Base-by-base conservation (phyloP, 495 filamentous ascomycete genomes). In the Margaritispora aquatica region DNA sequence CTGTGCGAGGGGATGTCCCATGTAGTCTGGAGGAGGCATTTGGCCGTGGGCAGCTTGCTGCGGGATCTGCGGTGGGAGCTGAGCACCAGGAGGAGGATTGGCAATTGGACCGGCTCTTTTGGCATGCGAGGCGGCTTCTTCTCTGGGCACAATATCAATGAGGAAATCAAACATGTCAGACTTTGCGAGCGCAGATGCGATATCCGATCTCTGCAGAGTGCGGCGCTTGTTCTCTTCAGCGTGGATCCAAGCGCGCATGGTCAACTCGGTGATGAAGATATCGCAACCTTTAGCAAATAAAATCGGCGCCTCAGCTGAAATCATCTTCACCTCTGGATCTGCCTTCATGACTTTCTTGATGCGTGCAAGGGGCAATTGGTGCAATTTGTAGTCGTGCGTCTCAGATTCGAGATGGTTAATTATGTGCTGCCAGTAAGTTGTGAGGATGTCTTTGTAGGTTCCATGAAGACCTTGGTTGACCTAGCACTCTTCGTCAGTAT, bases 291-390 rank as follows among this genome's bases (percentile, higher is more conserved):
- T 98, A 51, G 94, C 94, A 69, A 98, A 98, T 17, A 98, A 77
- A 67, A 98, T 98, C 13, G 94, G 94, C 5, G 94, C 94, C 74
- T 98, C 94, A 21, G 94, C 94, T 11, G 92, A 96, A 53, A 98
- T 98, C 94, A 98, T 98, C 76, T 98, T 98, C 51, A 98, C 94
- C 63, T 98, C 94, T 1, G 94, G 94, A 64, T 98, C 94, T 1
- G 94, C 94, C 74, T 98, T 98, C 94, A 98, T 98, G 65, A 98
- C 94, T 71, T 98, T 98, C 80, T 97, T 98, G 74, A 98, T 98
- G 44, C 94, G 88, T 23, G 94, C 94, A 50, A 98, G 80, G 1
- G 94, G 94, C 29, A 98, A 77, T 72, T 97, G 94, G 66, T 98
- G 94, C 51, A 96, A 78, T 72, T 98, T 98, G 77, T 96, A 98